Base-by-base conservation (phyloP, 208 protist species). In the Paratrypanosoma confusum region DNA sequence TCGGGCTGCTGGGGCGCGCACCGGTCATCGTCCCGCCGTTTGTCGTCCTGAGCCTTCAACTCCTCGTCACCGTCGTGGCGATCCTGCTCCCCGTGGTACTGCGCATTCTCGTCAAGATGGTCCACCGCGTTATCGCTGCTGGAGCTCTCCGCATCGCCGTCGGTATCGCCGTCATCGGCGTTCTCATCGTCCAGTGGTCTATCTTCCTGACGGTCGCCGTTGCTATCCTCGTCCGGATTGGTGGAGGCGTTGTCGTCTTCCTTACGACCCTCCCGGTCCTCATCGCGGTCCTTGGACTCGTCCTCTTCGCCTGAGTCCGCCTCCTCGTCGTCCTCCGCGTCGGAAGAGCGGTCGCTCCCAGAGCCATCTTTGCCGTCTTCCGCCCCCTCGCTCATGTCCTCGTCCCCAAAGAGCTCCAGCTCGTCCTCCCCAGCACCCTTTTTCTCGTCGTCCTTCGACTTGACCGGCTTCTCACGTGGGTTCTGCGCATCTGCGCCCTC, bases 401-500 rank as follows among this genome's bases (percentile, higher is more conserved):
- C 70, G 37, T 89, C 75, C n/a, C 66, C 74, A 20, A 78, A 63
- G 16, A 88, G 39, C 29, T 87, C 80, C 34, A 87, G 76, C 33
- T 87, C 76, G 23, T 63, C 72, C 8, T 16, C 70, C 56, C 11
- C 65, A 57, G 10, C 45, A 11, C 41, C 78, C 52, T 57, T 78
- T 40, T 86, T 68, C 48, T 89, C 78, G 53, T 84, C 81, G 62
- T 92, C 75, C 33, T 82, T 71, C 46, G 84, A 90, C 48, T 77
- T 71, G 13, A 83, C 78, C 18, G 78, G 91, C 24, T 95, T 79
- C 14, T 91, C 70, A 32, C n/a, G n/a, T n/a, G n/a, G n/a, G n/a
- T n/a, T n/a, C n/a, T 51, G 35, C 22, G 63, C 56, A 18, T 62
- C 44, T 28, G 17, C 51, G 32, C 20, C 43, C 23, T 85, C 73